Conservation (phyloP, 805 yeast species). For the Candida odintsovae region DNA sequence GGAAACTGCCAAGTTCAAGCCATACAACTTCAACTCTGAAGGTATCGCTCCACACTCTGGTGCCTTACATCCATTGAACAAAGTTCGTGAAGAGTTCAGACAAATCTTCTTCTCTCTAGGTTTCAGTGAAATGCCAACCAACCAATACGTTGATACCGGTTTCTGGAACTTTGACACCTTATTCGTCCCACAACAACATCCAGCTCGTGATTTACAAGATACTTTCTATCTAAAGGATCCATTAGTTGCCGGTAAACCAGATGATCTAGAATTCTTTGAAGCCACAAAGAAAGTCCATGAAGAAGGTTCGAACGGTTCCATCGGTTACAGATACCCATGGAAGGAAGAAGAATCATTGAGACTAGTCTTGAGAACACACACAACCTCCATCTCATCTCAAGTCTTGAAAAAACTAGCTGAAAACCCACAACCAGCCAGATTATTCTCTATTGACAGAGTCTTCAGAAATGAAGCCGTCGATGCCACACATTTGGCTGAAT, state of each 20-base stretch:
- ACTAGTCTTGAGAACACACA: constrained; percentile 94
- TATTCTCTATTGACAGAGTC: constrained; percentile 95
- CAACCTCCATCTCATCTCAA: constrained; percentile 88
- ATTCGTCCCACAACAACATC: constrained; percentile 98
- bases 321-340: constrained; percentile 99
- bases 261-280: constrained; percentile 71
- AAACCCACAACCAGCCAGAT: constrained; percentile 84
- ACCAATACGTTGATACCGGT: constrained; percentile 95
- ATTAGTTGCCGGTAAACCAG: constrained; percentile 69
- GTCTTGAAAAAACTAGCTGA: constrained; percentile 84
- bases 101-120: constrained; percentile 98
- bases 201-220: constrained; percentile 98
- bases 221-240: constrained; percentile 98
- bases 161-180: constrained; percentile 99
- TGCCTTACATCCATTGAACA: constrained; percentile 93
- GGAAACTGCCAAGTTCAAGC: constrained; percentile 81
- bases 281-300: constrained; percentile 82
- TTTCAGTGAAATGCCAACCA: constrained; percentile 98
- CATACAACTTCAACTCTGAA: constrained; percentile 93
- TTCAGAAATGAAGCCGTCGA: constrained; percentile 99
- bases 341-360: constrained; percentile 82
- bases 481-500: constrained; percentile 98
- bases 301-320: constrained; percentile 85
- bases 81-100: constrained; percentile 96
- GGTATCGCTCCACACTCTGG: constrained; percentile 85